Percentiles rank a stretch among this genome's conserved stretches.
Evolutionary conservation across 1,284 basidiomycete genomes (phyloP).

Genomic region (Omphalotus olearius): DNA sequence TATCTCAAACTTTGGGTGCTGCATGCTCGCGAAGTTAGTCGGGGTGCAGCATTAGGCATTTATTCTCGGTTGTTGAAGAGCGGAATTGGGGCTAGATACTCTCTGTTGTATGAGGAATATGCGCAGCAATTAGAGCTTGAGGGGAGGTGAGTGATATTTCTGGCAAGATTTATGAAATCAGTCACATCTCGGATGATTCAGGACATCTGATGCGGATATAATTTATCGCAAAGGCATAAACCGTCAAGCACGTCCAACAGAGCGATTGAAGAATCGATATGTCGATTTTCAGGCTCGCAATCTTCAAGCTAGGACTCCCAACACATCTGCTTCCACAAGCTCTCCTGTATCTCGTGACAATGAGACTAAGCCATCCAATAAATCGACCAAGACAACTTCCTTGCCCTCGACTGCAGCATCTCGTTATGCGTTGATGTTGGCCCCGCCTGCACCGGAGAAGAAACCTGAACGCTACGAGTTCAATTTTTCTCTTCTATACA

Average conservation of each 20-base stretch:
- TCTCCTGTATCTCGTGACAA: slow-evolving; percentile 40
- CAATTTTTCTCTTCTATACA: slow-evolving; percentile 63
- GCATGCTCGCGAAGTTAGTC: slow-evolving; percentile 68
- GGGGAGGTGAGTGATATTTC: slow-evolving; percentile 52
- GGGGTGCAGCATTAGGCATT: slow-evolving; percentile 53
- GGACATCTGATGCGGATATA: slow-evolving; percentile 74
- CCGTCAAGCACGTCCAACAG: slow-evolving; percentile 76
- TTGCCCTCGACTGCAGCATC: slow-evolving; percentile 33
- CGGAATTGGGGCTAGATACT: slow-evolving; percentile 76
- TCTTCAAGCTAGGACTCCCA: background rate
- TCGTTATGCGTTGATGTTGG: slow-evolving; percentile 65
- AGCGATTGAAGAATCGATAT: slow-evolving; percentile 82
- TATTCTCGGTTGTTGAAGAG: slow-evolving; percentile 75
- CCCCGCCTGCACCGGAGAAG: slow-evolving; percentile 60
- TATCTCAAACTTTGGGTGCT: slow-evolving; percentile 89
- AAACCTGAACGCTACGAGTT: slow-evolving; percentile 67
- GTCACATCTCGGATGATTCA: slow-evolving; percentile 25
- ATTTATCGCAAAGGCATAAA: slow-evolving; percentile 84
- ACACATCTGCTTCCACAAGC: slow-evolving; percentile 35
- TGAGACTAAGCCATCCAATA: slow-evolving; percentile 25
- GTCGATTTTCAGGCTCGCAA: slow-evolving; percentile 69
- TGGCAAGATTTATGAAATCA: background rate
- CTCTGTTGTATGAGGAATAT: slow-evolving; percentile 84
- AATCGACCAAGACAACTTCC: slow-evolving; percentile 23
- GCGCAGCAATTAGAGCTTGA: slow-evolving; percentile 70